phyloP scores from a whole-genome alignment of 202 grass and related monocot genomes.

The Digitaria exilis region DNA sequence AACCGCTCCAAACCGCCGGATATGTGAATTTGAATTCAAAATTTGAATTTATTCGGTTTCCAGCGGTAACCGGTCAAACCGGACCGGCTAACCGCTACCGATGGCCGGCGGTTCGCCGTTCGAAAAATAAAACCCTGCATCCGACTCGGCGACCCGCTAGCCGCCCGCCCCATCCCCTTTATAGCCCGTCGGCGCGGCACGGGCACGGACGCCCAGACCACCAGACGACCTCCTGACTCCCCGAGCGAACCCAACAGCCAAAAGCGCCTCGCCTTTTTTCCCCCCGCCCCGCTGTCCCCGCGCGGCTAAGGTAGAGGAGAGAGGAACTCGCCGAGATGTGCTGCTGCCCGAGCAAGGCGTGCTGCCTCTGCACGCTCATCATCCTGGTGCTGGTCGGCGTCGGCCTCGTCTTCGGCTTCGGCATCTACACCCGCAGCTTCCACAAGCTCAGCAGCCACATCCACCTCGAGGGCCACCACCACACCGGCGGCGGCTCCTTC shows the following conservation, averaged over 20 bases:
- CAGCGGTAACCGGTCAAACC: too few relatives aligned
- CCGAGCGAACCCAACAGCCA: not conserved
- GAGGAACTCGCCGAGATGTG: slow-evolving; percentile 56
- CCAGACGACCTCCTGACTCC: too few relatives aligned
- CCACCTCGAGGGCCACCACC: slow-evolving; percentile 47
- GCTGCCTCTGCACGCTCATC: slow-evolving; percentile 83
- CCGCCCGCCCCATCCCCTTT: not conserved
- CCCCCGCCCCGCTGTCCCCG: not conserved
- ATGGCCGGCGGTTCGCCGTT: too few relatives aligned
- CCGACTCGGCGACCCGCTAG: not conserved
- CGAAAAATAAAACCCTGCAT: too few relatives aligned
- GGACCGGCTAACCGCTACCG: too few relatives aligned
- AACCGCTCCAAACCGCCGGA: too few relatives aligned
- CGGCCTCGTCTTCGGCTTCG: slow-evolving; percentile 92
- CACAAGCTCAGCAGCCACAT: slow-evolving; percentile 69
- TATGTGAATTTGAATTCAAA: too few relatives aligned
- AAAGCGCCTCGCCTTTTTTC: slow-evolving; percentile 31
- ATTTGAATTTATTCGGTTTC: too few relatives aligned
- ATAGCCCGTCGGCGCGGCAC: slow-evolving; percentile 9
- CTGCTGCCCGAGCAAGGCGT: slow-evolving; percentile 82
- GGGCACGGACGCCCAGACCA: slow-evolving; percentile 21
- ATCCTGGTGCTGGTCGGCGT: slow-evolving; percentile 60
- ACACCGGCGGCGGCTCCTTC: not conserved
- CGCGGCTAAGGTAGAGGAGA: not conserved
- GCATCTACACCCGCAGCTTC: slow-evolving; percentile 84